These are phyloP conservation scores for Babesia caballi DNA, from an alignment of 169 alveolate genomes.

Conservation along the genomic window DNA sequence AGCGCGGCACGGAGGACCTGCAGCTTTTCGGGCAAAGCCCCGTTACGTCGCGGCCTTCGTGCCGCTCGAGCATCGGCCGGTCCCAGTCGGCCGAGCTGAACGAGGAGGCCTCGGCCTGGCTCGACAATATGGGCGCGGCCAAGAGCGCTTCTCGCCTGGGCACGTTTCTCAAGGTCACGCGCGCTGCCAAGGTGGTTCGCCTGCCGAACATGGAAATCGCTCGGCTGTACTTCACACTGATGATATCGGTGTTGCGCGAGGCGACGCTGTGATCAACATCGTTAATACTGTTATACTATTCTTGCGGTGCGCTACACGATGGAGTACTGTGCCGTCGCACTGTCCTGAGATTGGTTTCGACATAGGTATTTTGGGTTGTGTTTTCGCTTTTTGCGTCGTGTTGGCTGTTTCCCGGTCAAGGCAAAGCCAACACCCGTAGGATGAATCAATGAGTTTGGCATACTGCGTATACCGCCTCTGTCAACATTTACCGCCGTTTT, in stretches of 20 bases:
- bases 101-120: background rate
- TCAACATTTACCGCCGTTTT: too few relatives aligned
- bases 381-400: too few relatives aligned
- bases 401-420: too few relatives aligned
- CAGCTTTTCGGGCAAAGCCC: background rate
- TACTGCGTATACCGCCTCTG: too few relatives aligned
- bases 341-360: too few relatives aligned
- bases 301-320: too few relatives aligned
- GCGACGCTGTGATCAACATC: constrained; percentile 32
- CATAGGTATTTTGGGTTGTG: too few relatives aligned
- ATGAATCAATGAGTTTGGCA: too few relatives aligned
- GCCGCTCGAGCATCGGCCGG: background rate
- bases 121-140: background rate
- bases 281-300: too few relatives aligned
- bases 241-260: constrained; percentile 45
- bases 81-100: background rate
- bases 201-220: constrained; percentile 62
- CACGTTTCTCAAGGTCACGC: background rate
- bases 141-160: background rate
- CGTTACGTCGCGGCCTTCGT: background rate
- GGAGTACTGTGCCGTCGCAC: too few relatives aligned
- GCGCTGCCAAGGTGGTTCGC: constrained; percentile 35
- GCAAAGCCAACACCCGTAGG: too few relatives aligned
- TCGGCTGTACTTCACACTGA: constrained; percentile 48
- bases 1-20: background rate